Conservation (phyloP, 108 stramenopile species). For the Parietichytrium sp. region DNA sequence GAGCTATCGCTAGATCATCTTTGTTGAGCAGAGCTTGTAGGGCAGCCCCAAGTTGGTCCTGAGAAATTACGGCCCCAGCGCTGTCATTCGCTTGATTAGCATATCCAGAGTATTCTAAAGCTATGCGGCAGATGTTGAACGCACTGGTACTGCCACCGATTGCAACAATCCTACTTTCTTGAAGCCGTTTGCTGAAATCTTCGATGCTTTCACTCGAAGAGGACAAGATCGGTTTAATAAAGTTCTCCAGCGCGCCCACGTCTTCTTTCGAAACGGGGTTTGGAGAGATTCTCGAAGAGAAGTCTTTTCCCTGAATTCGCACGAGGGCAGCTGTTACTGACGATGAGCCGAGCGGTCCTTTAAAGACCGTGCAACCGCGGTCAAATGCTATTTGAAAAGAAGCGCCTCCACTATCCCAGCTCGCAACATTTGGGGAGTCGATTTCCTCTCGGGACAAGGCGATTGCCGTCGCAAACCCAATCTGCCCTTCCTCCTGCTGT, state of each 20-base stretch:
- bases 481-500: conserved; percentile 1
- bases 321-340: conserved; percentile 22
- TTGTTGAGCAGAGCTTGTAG: not conserved
- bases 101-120: too few relatives aligned
- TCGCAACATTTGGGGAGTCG: not conserved
- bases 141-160: conserved; percentile 26
- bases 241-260: not conserved
- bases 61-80: not conserved
- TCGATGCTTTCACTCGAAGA: not conserved
- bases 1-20: not conserved
- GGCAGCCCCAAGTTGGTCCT: not conserved
- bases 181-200: not conserved
- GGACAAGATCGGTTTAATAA: too few relatives aligned
- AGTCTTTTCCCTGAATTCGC: not conserved
- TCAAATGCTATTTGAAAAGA: not conserved
- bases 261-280: not conserved
- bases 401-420: conserved; percentile 35
- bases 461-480: not conserved
- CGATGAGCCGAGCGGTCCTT: not conserved
- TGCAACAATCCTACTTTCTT: not conserved
- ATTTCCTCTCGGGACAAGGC: not conserved
- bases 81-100: not conserved
- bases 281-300: not conserved
- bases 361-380: not conserved
- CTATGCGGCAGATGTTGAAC: conserved; percentile 10